Conservation (phyloP, 345 rosid species). For the Barbarea vulgaris region DNA sequence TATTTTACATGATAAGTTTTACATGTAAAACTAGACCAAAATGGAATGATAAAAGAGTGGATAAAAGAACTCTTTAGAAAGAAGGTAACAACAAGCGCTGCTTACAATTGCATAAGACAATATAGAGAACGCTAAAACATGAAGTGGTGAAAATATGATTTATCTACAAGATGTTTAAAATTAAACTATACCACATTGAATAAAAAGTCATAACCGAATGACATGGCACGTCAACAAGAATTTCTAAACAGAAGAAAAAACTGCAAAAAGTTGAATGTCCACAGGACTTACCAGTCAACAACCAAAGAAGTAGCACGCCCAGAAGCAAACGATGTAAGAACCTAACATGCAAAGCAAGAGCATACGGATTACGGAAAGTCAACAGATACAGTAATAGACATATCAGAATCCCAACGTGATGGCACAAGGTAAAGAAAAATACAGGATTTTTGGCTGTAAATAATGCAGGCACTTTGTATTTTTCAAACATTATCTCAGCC, state of each 20-base stretch:
- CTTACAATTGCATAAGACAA: not conserved
- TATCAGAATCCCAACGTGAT: not conserved
- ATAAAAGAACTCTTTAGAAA: not conserved
- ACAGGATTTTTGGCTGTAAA: conserved; percentile 96
- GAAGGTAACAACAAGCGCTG: not conserved
- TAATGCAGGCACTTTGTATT: conserved; percentile 83
- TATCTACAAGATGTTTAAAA: not conserved
- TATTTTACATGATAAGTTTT: not conserved
- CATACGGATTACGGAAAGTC: not conserved
- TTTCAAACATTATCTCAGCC: conserved; percentile 90
- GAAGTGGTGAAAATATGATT: not conserved
- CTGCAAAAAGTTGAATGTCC: not conserved
- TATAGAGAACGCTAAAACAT: not conserved
- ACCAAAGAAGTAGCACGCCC: conserved; percentile 94
- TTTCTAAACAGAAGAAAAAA: not conserved
- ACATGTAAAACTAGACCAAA: not conserved
- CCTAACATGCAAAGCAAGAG: conserved; percentile 45
- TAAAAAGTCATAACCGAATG: not conserved
- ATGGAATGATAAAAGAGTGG: not conserved
- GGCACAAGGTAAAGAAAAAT: conserved; percentile 39
- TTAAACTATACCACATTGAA: not conserved
- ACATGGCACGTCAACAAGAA: not conserved
- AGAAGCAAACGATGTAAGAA: conserved; percentile 89
- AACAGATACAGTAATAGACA: not conserved
- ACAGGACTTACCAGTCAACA: conserved; percentile 71